Conservation (phyloP, 768 basidiomycete species). For the Mycena vitilis region DNA sequence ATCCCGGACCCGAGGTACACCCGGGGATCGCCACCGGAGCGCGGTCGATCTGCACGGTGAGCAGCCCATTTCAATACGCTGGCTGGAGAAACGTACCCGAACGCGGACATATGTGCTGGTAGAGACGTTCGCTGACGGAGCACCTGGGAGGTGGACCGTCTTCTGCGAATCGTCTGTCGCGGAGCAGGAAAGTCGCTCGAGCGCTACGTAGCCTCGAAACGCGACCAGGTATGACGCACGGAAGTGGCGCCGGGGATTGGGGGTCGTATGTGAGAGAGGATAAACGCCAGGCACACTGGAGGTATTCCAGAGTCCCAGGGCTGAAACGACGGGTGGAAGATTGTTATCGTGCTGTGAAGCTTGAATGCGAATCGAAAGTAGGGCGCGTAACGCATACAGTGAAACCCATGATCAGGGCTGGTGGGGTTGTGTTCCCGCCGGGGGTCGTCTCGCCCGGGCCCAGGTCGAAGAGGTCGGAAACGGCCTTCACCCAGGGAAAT, state of each 20-base stretch:
- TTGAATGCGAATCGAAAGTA: neutral
- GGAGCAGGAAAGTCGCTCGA: conserved; percentile 54
- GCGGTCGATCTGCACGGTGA: conserved; percentile 45
- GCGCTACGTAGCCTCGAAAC: conserved; percentile 55
- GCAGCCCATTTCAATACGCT: neutral
- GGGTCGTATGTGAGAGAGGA: conserved; percentile 49
- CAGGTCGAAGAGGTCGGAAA: conserved; percentile 50
- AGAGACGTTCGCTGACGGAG: conserved; percentile 18
- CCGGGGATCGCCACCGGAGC: conserved; percentile 55
- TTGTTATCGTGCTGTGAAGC: conserved; percentile 56
- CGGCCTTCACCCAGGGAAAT: conserved; percentile 53
- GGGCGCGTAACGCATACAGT: conserved; percentile 43
- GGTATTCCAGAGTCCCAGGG: conserved; percentile 57
- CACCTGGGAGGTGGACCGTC: conserved; percentile 37
- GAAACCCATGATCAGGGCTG: conserved; percentile 56
- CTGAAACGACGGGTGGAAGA: conserved; percentile 54
- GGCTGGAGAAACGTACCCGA: conserved; percentile 40
- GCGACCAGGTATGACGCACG: conserved; percentile 53
- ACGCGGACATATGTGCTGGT: conserved; percentile 49
- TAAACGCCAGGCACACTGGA: conserved; percentile 45
- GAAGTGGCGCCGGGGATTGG: conserved; percentile 48
- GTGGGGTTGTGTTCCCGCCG: conserved; percentile 48
- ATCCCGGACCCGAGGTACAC: conserved; percentile 53
- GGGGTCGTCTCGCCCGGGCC: conserved; percentile 42
- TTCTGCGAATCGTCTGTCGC: neutral